phyloP scores from a whole-genome alignment of 108 stramenopile species.

The Schizochytrium sp. region DNA sequence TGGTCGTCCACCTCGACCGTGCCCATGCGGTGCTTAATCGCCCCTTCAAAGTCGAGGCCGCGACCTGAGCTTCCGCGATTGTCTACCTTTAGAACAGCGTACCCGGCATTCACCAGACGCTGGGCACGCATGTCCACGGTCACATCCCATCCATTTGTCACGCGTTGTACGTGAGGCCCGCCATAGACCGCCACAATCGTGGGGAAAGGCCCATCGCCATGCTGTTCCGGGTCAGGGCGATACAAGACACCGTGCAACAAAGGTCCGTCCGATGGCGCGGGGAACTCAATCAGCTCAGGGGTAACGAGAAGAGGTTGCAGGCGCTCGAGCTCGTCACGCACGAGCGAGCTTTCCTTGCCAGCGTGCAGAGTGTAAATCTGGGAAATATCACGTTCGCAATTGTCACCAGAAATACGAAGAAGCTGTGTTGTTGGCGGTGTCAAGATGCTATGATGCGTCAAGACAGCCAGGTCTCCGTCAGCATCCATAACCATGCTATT shows the following conservation, averaged over 20 bases:
- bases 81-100: slow-evolving; percentile 87
- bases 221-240: slow-evolving; percentile 54
- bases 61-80: slow-evolving; percentile 77
- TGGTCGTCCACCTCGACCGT: slow-evolving; percentile 80
- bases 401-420: neutral
- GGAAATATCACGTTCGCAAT: neutral
- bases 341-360: neutral
- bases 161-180: slow-evolving; percentile 87
- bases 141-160: slow-evolving; percentile 55
- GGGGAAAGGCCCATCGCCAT: slow-evolving; percentile 75
- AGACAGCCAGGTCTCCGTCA: neutral
- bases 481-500: neutral
- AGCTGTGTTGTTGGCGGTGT: neutral
- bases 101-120: slow-evolving; percentile 56
- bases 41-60: slow-evolving; percentile 73
- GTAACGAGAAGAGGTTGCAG: neutral
- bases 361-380: neutral
- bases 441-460: neutral
- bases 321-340: neutral
- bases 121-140: neutral
- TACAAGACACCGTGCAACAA: slow-evolving; percentile 70
- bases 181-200: slow-evolving; percentile 78
- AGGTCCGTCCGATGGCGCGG: slow-evolving; percentile 48
- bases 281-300: slow-evolving; percentile 49
- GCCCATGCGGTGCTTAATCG: slow-evolving; percentile 63